Evolutionary conservation across 2,329 filamentous ascomycete species (phyloP).

Genomic region (Colletotrichum sp.): DNA sequence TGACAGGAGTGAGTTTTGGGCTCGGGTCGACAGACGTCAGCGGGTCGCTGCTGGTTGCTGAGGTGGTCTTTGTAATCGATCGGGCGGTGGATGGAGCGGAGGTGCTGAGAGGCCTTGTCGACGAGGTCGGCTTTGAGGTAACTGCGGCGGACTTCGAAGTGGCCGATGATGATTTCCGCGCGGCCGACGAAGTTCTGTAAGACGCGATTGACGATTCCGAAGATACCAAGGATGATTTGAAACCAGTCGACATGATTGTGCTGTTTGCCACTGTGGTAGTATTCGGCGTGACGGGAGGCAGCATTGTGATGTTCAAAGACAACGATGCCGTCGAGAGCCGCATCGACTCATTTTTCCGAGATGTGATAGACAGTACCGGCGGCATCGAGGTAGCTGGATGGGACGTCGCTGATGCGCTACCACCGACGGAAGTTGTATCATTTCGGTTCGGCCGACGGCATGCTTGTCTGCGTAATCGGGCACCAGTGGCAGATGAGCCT

Average conservation of each 20-base stretch:
- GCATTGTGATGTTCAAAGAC: not conserved
- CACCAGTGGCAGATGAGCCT: not conserved
- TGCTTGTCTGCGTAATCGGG: not conserved
- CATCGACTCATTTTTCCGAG: not conserved
- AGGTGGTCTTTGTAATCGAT: not conserved
- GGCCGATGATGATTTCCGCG: no score
- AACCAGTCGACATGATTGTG: accelerated
- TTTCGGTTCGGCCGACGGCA: not conserved
- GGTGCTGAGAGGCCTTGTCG: not conserved
- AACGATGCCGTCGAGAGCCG: not conserved
- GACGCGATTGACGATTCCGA: accelerated
- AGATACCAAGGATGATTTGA: not conserved
- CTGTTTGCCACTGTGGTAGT: not conserved
- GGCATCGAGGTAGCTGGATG: not conserved
- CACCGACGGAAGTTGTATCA: not conserved
- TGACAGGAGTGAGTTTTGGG: not conserved
- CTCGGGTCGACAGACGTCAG: not conserved
- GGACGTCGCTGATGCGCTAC: not conserved
- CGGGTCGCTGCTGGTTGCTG: not conserved
- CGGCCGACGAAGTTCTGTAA: not conserved
- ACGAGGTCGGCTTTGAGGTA: not conserved
- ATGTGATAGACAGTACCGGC: not conserved
- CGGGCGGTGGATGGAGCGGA: not conserved
- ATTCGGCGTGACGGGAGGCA: not conserved
- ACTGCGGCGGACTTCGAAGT: not conserved